Conservation (phyloP, 495 filamentous ascomycete genomes). For the Pseudomonodictys pantanalensis region DNA sequence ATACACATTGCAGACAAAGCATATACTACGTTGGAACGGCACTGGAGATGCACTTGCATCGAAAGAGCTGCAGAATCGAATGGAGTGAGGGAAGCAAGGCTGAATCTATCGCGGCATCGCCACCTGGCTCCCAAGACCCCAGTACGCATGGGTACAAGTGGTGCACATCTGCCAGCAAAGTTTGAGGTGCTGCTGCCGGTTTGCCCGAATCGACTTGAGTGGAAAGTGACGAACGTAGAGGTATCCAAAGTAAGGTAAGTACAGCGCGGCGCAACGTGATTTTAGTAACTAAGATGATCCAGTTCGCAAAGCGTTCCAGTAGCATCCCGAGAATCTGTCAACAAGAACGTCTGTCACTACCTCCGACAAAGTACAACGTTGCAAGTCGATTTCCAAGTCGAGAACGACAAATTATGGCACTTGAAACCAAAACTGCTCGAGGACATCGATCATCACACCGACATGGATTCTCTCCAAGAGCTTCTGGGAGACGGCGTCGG, state of each 20-base stretch:
- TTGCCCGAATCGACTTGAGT: not conserved
- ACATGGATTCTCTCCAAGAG: not conserved
- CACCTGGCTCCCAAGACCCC: not conserved
- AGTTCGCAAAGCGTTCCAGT: not conserved
- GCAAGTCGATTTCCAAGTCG: not conserved
- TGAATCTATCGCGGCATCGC: not conserved
- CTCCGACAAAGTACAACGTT: not conserved
- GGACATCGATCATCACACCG: not conserved
- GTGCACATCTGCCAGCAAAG: not conserved
- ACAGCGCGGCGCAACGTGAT: not conserved
- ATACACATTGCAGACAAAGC: not conserved
- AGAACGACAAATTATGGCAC: not conserved
- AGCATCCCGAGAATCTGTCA: not conserved
- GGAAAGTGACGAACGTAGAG: not conserved
- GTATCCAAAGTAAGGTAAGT: not conserved
- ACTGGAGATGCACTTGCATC: not conserved
- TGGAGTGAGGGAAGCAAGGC: not conserved
- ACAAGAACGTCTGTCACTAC: not conserved
- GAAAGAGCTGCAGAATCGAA: not conserved
- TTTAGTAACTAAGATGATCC: not conserved
- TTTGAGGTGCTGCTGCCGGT: not conserved
- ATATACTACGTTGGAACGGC: not conserved
- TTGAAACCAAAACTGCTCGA: not conserved
- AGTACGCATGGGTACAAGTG: not conserved
- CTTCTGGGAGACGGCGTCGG: not conserved